Conservation (phyloP, 192 early-diverging fungal genomes). For the Piromyces sp. region DNA sequence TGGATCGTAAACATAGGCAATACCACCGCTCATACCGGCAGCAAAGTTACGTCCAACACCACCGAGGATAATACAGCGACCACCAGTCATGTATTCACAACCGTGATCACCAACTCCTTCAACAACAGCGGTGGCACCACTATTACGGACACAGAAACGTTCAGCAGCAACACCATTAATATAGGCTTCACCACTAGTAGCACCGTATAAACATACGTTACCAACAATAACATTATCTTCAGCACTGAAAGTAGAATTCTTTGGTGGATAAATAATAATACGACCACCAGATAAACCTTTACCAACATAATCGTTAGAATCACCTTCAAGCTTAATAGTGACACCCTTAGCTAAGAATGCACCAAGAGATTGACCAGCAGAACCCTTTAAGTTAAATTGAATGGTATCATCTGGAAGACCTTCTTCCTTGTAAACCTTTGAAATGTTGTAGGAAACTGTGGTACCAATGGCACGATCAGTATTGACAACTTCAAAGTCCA, state of each 20-base stretch:
- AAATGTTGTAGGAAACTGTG: conserved; percentile 79
- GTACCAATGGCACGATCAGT: conserved; percentile 90
- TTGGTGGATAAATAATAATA: conserved; percentile 79
- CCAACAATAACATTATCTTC: conserved; percentile 87
- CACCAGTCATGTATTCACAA: conserved; percentile 99
- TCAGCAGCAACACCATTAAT: conserved; percentile 89
- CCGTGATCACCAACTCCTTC: conserved; percentile 97
- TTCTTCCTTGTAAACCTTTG: conserved; percentile 49
- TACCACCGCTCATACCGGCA: conserved; percentile 95
- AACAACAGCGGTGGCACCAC: conserved; percentile 85
- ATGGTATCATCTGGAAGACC: conserved; percentile 80
- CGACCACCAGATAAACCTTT: conserved; percentile 93
- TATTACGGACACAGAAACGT: conserved; percentile 94
- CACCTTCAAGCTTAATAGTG: conserved; percentile 83
- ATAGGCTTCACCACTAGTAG: conserved; percentile 78
- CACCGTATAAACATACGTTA: conserved; percentile 95
- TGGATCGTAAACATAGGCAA: conserved; percentile 78
- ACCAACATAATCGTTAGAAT: conserved; percentile 97
- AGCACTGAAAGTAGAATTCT: conserved; percentile 52
- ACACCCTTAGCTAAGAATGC: conserved; percentile 85
- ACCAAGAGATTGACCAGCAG: conserved; percentile 90
- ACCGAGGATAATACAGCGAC: conserved; percentile 77
- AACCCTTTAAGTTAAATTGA: conserved; percentile 67
- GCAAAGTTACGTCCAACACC: conserved; percentile 90
- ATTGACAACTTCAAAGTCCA: conserved; percentile 47